Evolutionary conservation across 495 filamentous ascomycete species (phyloP), one percentile per base, ranked within the genome.

Genomic region (Penicillium canescens): DNA sequence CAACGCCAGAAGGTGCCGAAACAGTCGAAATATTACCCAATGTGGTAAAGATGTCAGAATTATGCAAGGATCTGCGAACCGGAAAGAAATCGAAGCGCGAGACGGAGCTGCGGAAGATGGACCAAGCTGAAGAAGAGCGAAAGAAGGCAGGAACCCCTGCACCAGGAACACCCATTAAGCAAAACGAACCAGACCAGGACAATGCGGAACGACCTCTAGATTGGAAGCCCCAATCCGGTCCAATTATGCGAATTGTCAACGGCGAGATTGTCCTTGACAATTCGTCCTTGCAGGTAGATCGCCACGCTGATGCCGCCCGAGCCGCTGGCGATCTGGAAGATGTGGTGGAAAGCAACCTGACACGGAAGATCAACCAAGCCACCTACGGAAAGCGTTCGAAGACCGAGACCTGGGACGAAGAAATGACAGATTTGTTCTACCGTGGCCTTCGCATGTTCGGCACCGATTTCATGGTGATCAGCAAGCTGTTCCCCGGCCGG

Each of bases 391-490:
- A 89, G 52, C 81, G 80, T 4, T 80, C 86, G 45, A 86, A 87
- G 62, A 80, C 83, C 11, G 81, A 89, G 50, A 78, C 82, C 3
- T 98, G 94, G 94, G 82, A 84, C 43, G 82, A 84, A 20, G 85
- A 86, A 9, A 76, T 85, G 42, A 96, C 90, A 3, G 89, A 93
- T 28, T 71, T 84, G 24, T 98, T 98, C 71, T 98, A 96, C 66
- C 78, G 88, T 16, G 87, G 87, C 0, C 75, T 98, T 2, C 75
- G 81, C 24, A 91, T 89, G 81, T 96, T 95, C 65, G 95, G 94
- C 24, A 96, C 92, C 0, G 92, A 98, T 66, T 98, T 98, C 65
- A 82, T 86, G 69, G 88, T 91, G 59, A 95, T 98, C 61, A 82
- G 83, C 60, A 85, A 82, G 54, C 78, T 96, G 77, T 96, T 98